These are phyloP conservation scores for Lasiodiplodia sp. DNA, from an alignment of 2,329 filamentous ascomycete genomes.

Conservation along the genomic window DNA sequence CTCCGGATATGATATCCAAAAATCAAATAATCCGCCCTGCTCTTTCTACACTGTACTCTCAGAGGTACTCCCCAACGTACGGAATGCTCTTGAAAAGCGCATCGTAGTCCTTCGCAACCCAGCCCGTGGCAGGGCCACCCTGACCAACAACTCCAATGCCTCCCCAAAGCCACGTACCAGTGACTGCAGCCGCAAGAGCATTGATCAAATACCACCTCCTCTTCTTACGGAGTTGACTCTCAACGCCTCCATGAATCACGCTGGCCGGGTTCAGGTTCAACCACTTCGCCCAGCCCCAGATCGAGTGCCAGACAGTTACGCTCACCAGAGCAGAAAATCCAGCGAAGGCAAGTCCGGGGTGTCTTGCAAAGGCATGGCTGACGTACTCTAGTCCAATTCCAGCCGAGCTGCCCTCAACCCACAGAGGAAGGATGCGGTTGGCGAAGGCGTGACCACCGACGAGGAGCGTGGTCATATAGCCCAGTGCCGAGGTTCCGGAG, in stretches of 20 bases:
- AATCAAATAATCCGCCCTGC: neutral
- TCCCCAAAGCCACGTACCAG: slow-evolving; percentile 80
- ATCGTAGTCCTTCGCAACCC: slow-evolving; percentile 83
- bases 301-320: slow-evolving; percentile 76
- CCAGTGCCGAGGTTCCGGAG: slow-evolving; percentile 73
- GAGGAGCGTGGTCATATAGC: slow-evolving; percentile 73
- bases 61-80: slow-evolving; percentile 61
- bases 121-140: slow-evolving; percentile 74
- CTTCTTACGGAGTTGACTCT: slow-evolving; percentile 63
- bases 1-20: neutral
- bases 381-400: slow-evolving; percentile 85
- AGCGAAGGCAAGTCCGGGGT: slow-evolving; percentile 69
- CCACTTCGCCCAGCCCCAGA: slow-evolving; percentile 88
- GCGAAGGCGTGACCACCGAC: slow-evolving; percentile 75
- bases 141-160: slow-evolving; percentile 79
- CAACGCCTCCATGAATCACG: slow-evolving; percentile 57
- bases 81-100: slow-evolving; percentile 71
- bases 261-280: slow-evolving; percentile 68
- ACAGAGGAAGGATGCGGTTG: slow-evolving; percentile 77
- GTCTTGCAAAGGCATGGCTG: slow-evolving; percentile 80
- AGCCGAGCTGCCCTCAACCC: slow-evolving; percentile 83
- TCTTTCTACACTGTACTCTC: slow-evolving; percentile 28
- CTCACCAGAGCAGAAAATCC: slow-evolving; percentile 74
- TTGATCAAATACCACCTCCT: slow-evolving; percentile 77
- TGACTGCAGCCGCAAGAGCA: slow-evolving; percentile 63